A percentile compares a stretch with the other conserved stretches of the same genome.
Conservation (phyloP, 345 rosid species). For the Erucastrum elatum region DNA sequence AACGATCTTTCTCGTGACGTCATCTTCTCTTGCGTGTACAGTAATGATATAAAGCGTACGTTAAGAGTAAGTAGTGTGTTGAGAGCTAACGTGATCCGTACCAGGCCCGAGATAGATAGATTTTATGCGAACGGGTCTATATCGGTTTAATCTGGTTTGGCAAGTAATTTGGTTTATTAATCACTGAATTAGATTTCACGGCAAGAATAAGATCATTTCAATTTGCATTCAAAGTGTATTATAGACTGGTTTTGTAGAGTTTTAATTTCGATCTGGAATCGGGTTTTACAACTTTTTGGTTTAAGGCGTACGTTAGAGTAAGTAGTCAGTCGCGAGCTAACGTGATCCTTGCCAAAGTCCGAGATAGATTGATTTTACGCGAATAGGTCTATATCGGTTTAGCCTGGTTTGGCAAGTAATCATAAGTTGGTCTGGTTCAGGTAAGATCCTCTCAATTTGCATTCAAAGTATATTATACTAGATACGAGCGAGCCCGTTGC, state of each 20-base stretch:
- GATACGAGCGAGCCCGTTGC: no score
- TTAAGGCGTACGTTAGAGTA: slow-evolving; percentile 23
- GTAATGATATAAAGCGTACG: slow-evolving; percentile 2
- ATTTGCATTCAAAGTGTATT: no score
- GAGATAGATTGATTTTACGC: neutral
- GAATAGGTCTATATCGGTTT: neutral
- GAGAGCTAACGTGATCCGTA: slow-evolving; percentile 16
- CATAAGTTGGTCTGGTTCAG: neutral
- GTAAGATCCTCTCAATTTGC: neutral
- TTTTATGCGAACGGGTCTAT: neutral
- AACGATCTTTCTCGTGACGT: slow-evolving; percentile 29
- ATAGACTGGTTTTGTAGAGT: neutral
- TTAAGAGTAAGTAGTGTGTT: neutral
- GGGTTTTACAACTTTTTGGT: neutral
- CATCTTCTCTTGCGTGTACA: slow-evolving; percentile 21
- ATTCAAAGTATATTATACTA: neutral
- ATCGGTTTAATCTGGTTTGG: neutral
- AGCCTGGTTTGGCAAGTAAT: neutral
- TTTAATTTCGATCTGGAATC: neutral
- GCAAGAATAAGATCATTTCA: no score
- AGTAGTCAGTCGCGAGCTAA: neutral
- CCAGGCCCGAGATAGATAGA: neutral
- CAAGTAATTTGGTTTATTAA: neutral
- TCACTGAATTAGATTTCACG: no score
- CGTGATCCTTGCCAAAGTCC: slow-evolving; percentile 24